These are phyloP conservation scores for Metschnikowia similis DNA, from an alignment of 805 yeast genomes.

Conservation along the genomic window DNA sequence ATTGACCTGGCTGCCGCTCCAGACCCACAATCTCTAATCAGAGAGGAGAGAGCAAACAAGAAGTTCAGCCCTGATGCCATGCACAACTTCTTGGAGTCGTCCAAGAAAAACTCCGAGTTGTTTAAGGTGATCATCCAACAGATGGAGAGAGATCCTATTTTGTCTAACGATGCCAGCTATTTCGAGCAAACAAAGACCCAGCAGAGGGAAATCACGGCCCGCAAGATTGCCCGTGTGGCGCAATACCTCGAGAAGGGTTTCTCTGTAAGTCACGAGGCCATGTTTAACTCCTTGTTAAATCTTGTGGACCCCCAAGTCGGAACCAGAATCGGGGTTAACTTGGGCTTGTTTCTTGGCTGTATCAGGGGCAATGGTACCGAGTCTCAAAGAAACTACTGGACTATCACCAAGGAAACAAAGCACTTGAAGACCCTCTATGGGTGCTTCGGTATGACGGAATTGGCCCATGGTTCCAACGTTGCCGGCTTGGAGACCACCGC, in stretches of 20 bases:
- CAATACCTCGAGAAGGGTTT: slow-evolving; percentile 17
- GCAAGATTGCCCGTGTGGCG: slow-evolving; percentile 16
- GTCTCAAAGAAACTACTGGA: slow-evolving; percentile 17
- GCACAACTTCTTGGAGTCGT: slow-evolving; percentile 25
- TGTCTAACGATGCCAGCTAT: slow-evolving; percentile 13
- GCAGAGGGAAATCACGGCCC: slow-evolving; percentile 17
- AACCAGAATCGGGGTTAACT: slow-evolving; percentile 19
- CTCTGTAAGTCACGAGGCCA: slow-evolving; percentile 5
- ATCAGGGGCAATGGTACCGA: slow-evolving; percentile 20
- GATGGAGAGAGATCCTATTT: slow-evolving; percentile 18
- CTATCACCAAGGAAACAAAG: slow-evolving; percentile 15
- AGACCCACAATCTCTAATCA: slow-evolving; percentile 20
- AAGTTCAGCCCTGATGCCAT: slow-evolving; percentile 19
- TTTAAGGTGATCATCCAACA: slow-evolving; percentile 14
- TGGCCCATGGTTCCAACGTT: slow-evolving; percentile 21
- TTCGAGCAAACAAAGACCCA: slow-evolving; percentile 19
- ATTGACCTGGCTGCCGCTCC: slow-evolving; percentile 20
- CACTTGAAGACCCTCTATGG: slow-evolving; percentile 17
- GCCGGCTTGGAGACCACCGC: slow-evolving; percentile 23
- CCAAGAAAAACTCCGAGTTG: slow-evolving; percentile 17
- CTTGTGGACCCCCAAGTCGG: slow-evolving; percentile 18
- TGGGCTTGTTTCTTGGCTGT: slow-evolving; percentile 19
- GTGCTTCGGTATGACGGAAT: slow-evolving; percentile 21
- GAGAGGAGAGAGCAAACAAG: slow-evolving; percentile 18
- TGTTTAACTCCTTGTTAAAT: slow-evolving; percentile 10